Base-by-base conservation (phyloP, 768 basidiomycete genomes). In the Xerocomellus dryophilus region DNA sequence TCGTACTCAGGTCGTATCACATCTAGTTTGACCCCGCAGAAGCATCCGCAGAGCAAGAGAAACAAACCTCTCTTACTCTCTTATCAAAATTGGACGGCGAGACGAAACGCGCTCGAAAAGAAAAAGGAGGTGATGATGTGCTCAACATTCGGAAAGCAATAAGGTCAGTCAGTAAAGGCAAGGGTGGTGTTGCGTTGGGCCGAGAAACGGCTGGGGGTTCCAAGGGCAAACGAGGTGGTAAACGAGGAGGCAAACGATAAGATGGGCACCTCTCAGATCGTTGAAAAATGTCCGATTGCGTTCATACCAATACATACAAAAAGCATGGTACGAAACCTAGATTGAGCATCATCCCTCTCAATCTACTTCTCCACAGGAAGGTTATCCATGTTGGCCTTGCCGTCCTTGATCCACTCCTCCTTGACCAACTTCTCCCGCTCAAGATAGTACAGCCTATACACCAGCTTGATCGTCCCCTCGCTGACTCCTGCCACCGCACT, bases 391-490 rank as follows among this genome's bases (percentile, higher is more conserved):
- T 78, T 78, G 8, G 85, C 88, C 72, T 82, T 87, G 43, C 86
- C 89, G 5, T 86, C 83, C 51, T 88, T 86, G 58, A 93, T 80
- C 90, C 90, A 92, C 65, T 92, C 84, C 65, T 88, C 77, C 73
- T 90, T 90, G 48, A 93, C 86, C 73, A 94, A 62, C 76, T 84
- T 87, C 67, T 87, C 85, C 74, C 74, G 85, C 44, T 85, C 86
- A 9, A 72, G 68, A 64, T 84, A 89, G 67, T 93, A 90, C 62
- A 90, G 67, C 59, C 85, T 78, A 70, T 95, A 94, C 52, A 92
- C 90, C 71, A 93, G 72, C 73, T 91, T 91, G 68, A 98, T 94
- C 46, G 97, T 98, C 47, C 91, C 87, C 69, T 98, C 96, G 67
- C 93, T 94, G 18, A 98, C 93, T 10, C 94, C 93, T 4, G 93